Evolutionary conservation across 1,284 basidiomycete genomes (phyloP), one percentile per base, ranked within the genome.

Genomic region (Puccinia triticina): DNA sequence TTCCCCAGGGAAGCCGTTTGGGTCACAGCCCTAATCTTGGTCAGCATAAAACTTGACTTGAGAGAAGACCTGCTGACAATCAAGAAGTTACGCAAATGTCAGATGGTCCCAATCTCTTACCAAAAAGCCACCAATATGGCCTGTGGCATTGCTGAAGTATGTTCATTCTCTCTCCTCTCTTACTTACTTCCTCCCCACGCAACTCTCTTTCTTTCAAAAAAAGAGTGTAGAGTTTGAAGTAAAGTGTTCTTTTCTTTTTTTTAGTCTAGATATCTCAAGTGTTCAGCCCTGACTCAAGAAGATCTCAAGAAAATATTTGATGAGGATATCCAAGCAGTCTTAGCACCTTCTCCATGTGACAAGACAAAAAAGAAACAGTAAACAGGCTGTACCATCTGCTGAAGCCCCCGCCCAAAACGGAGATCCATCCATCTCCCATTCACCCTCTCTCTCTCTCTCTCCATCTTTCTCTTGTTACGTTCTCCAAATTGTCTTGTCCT

Each of bases 1-100:
- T n/a, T n/a, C n/a, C n/a, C n/a, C n/a, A n/a, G n/a, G n/a, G n/a
- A n/a, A n/a, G n/a, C n/a, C n/a, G n/a, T n/a, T n/a, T n/a, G n/a
- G n/a, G n/a, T n/a, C n/a, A n/a, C n/a, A n/a, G n/a, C n/a, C n/a
- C 92, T 97, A 85, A 93, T 99, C 85, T 90, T 99, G 82, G 96
- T 99, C 77, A 97, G 97, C 37, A 99, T 97, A 82, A 99, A 99
- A 89, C 90, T 98, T 84, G 97, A 99, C 90, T 89, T 99, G 86
- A 93, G 97, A 85, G 96, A 99, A 87, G 97, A 99, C 88, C 93
- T 91, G 21, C 90, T 90, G 78, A 96, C 94, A 53, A 92, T 97
- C 84, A 93, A 95, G 87, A 96, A 95, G 88, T 89, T 99, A 85
- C 90, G 94, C 85, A 96, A 98, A 87, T 91, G 97, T 85, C 92